Base-by-base conservation (phyloP, 2,329 filamentous ascomycete species). In the Metarhizium brunneum region DNA sequence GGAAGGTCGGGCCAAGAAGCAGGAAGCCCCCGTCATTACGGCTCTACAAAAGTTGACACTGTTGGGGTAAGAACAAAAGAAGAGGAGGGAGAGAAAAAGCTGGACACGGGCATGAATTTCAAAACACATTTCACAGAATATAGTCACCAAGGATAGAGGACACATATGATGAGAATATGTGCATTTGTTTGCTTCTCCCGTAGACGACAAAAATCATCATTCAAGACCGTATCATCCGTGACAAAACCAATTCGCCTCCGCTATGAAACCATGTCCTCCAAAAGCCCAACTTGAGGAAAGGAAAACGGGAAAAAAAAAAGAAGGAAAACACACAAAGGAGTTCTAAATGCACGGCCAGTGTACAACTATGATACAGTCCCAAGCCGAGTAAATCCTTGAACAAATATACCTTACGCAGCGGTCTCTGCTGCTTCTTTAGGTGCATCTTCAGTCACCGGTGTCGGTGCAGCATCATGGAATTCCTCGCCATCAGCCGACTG, bases 1-100 rank as follows among this genome's bases (percentile, higher is more conserved):
- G 50, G 69, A 76, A 57, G 77, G 72, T 7, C 70, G 68, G 60
- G 71, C 69, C 61, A 71, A 74, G 63, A 74, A 67, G 61, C 70
- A 76, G 62, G 72, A 76, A 55, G 70, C 77, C 40, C 80, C 80
- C 29, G 66, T 76, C 11, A 72, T 83, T n/a, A 71, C 69, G 47
- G 67, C 65, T 2, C 69, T 83, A 63, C 71, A 76, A 64, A 79
- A 72, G 65, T 61, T 84, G 53, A 73, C 75, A 14, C 65, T 84
- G 25, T 60, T 83, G 43, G 79, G 78, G 6, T 78, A 7, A 49
- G 13, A 55, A 25, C 30, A 51, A 14, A 30, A 14, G 25, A 30
- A 30, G 25, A 30, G 3, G 11, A 8, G 32, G 32, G 7, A 35
- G 10, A 35, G 10, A 7, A 11, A 35, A 11, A 8, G 4, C 30